Evolutionary conservation across 768 basidiomycete genomes (phyloP).

Genomic region (Favolaschia claudopus): DNA sequence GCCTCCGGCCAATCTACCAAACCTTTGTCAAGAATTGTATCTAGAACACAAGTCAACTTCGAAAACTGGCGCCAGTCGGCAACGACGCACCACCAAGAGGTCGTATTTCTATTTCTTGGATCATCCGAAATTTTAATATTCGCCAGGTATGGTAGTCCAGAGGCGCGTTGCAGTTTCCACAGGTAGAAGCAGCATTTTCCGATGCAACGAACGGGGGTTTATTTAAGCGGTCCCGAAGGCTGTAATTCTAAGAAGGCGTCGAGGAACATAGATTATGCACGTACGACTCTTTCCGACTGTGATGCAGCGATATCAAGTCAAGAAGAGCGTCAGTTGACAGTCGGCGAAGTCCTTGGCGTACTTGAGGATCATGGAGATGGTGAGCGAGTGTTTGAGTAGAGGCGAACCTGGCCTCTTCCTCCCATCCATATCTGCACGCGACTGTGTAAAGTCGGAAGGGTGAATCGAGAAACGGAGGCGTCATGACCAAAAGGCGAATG

Average conservation of each 20-base stretch:
- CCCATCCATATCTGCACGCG: constrained; percentile 67
- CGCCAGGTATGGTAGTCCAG: constrained; percentile 71
- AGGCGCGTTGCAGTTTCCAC: constrained; percentile 54
- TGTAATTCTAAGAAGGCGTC: constrained; percentile 12
- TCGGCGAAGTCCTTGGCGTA: constrained; percentile 54
- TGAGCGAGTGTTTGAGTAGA: constrained; percentile 63
- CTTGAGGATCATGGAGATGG: constrained; percentile 55
- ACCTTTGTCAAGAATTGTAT: constrained; percentile 58
- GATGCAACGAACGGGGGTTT: constrained; percentile 63
- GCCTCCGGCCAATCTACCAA: constrained; percentile 65
- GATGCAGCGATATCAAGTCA: constrained; percentile 63
- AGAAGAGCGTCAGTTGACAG: constrained; percentile 61
- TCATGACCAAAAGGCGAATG: constrained; percentile 63
- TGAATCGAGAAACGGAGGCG: constrained; percentile 55
- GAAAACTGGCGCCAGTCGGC: too few species aligned
- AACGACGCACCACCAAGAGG: constrained; percentile 69
- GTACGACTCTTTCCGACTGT: constrained; percentile 54
- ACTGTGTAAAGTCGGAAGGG: constrained; percentile 62
- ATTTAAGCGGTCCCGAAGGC: constrained; percentile 55
- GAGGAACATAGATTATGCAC: constrained; percentile 10
- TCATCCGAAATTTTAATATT: constrained; percentile 65
- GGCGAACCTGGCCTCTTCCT: constrained; percentile 59
- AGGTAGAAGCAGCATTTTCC: constrained; percentile 46
- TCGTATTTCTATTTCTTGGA: constrained; percentile 64
- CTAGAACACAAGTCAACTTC: too few species aligned